Percentiles rank a stretch among this genome's conserved stretches.
These are phyloP conservation scores for Coemansia sp. DNA, from an alignment of 192 early-diverging fungal genomes.

Conservation along the genomic window DNA sequence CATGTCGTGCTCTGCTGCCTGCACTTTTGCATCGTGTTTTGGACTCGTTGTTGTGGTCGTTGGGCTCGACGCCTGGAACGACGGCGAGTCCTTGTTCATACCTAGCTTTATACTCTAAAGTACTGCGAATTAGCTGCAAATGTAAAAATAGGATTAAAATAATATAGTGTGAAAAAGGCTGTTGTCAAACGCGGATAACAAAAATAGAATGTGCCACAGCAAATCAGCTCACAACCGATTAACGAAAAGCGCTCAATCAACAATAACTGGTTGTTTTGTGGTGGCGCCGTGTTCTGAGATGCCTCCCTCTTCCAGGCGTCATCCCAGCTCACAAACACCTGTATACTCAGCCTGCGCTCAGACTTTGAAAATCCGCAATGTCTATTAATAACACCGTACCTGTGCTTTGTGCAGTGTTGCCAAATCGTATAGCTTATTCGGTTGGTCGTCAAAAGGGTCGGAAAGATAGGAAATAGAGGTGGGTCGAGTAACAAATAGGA, in stretches of 20 bases:
- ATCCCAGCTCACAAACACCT: no score
- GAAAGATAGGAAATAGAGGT: slow-evolving; percentile 2
- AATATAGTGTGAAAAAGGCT: not conserved
- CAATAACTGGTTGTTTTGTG: not conserved
- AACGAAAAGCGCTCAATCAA: not conserved
- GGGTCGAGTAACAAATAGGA: not conserved
- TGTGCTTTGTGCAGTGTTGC: no score
- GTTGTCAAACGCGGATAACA: not conserved
- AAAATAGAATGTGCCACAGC: not conserved
- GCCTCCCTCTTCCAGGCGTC: no score
- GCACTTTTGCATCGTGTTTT: not conserved
- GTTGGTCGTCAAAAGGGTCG: not conserved
- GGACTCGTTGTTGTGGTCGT: slow-evolving; percentile 4
- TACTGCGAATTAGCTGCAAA: no score
- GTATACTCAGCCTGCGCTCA: no score
- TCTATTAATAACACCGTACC: not conserved
- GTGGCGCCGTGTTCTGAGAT: no score
- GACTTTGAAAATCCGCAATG: not conserved
- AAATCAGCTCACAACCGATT: not conserved
- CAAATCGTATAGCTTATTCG: not conserved
- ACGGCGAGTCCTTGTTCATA: slow-evolving; percentile 9
- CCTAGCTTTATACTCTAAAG: not conserved
- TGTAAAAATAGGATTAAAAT: no score
- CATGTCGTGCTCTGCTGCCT: not conserved
- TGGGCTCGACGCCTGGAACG: slow-evolving; percentile 7